phyloP scores from a whole-genome alignment of 306 rosid species.

The Mimosa bimucronata region DNA sequence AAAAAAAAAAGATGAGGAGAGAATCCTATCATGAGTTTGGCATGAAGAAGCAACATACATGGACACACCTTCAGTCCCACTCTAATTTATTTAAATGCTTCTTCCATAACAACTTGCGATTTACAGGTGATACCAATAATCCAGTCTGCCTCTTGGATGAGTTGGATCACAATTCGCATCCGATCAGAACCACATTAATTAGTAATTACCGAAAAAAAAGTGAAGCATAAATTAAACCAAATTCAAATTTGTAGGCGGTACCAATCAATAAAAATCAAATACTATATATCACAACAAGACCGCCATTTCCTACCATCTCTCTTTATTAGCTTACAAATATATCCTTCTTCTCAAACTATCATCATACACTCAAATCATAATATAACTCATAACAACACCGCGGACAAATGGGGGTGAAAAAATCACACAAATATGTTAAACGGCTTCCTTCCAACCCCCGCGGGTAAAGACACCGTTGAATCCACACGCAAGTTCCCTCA shows the following conservation, averaged over 20 bases:
- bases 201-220: too few species aligned
- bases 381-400: constrained; percentile 49
- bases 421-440: constrained; percentile 98
- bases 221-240: background rate
- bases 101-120: too few species aligned
- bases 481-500: constrained; percentile 78
- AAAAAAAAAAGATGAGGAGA: too few species aligned
- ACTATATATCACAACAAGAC: constrained; percentile 45
- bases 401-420: constrained; percentile 40
- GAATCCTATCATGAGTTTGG: too few species aligned
- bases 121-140: too few species aligned
- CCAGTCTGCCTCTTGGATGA: background rate
- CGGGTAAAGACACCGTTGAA: constrained; percentile 85
- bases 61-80: background rate
- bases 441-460: constrained; percentile 84
- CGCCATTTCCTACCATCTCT: constrained; percentile 51
- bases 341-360: constrained; percentile 31
- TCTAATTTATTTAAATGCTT: background rate
- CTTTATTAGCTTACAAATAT: constrained; percentile 73
- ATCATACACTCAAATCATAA: constrained; percentile 48
- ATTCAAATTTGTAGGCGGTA: constrained; percentile 15
- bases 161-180: background rate
- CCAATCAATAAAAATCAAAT: constrained; percentile 32
- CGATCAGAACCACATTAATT: background rate
- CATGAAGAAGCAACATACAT: too few species aligned